Evolutionary conservation across 2,329 filamentous ascomycete genomes (phyloP).

Genomic region (Aspergillus sp.): DNA sequence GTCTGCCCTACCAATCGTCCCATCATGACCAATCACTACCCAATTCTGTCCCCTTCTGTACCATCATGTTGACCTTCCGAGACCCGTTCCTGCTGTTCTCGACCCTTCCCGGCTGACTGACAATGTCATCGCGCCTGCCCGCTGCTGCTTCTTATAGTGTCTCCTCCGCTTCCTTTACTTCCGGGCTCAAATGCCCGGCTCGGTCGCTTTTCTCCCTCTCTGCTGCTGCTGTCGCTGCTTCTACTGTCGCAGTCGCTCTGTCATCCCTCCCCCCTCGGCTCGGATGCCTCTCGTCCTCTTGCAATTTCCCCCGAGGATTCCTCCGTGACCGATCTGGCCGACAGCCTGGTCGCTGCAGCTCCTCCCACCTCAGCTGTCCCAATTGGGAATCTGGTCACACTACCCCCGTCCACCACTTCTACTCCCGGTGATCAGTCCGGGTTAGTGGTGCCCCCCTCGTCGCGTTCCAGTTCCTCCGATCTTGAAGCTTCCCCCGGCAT

Average conservation of each 20-base stretch:
- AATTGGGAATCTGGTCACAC: conserved; percentile 11
- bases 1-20: conserved; percentile 1
- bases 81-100: conserved; percentile 20
- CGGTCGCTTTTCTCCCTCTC: conserved; percentile 13
- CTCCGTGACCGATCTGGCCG: conserved; percentile 16
- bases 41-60: background rate
- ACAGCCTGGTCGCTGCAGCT: conserved; percentile 10
- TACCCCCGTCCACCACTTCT: background rate
- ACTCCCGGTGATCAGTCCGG: conserved; percentile 3
- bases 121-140: conserved; percentile 15
- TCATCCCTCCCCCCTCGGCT: conserved; percentile 2
- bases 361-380: conserved; percentile 12
- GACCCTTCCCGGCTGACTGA: conserved; percentile 23
- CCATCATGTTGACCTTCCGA: background rate
- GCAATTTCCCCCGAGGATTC: conserved; percentile 12
- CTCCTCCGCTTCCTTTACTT: conserved; percentile 13
- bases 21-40: conserved; percentile 8
- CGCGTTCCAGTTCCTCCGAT: conserved; percentile 13
- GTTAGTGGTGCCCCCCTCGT: conserved; percentile 1
- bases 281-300: conserved; percentile 4
- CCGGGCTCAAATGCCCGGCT: conserved; percentile 17
- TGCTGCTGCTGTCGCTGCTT: conserved; percentile 17
- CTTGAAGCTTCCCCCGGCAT: conserved; percentile 15
- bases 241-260: conserved; percentile 12
- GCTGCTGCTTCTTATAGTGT: conserved; percentile 28